Base-by-base conservation (phyloP, 495 filamentous ascomycete genomes). In the Penicillium angulare region DNA sequence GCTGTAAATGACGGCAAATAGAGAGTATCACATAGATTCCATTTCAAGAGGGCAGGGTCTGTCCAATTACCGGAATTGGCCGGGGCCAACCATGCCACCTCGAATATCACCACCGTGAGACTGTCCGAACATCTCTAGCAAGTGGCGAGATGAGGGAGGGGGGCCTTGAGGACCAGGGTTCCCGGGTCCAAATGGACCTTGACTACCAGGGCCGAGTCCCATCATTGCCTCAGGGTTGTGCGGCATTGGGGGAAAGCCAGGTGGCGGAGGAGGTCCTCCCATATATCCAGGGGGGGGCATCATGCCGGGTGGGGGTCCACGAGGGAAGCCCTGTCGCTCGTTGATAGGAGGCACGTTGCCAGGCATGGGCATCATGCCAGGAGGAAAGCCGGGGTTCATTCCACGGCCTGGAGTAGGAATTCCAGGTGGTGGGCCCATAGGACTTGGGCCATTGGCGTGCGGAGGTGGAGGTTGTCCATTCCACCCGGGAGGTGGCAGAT, bases 221-320 rank as follows among this genome's bases (percentile, higher is more conserved):
- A 77, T 72, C 55, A 73, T 55, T 5, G 60, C 69, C 29, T 77
- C 73, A 1, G 64, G 71, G 45, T 71, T 74, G 40, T 62, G 75
- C 5, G 72, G 74, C 64, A 74, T 69, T 15, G 68, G 72, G 31
- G 72, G 68, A 45, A 79, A 79, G 6, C 74, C 75, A 15, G 74
- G 64, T 12, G 74, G 76, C 1, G 67, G 69, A 29, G 69, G 73
- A 1, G 64, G n/a, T n/a, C n/a, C 71, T 43, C 69, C 72, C 67
- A 75, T 74, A 53, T 75, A 81, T 17, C 76, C 78, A 1, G 77
- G 77, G 27, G 75, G 77, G 13, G 73, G 77, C 60, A 75, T 72
- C 74, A 79, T 77, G 29, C 75, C 76, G 1, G 71, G 76, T 21
- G 71, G 74, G 48, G 65, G 72, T 10, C 66, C 75, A 47, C 72